These are phyloP conservation scores for Botrytis fabae DNA, from an alignment of 2,329 filamentous ascomycete genomes.

Conservation along the genomic window DNA sequence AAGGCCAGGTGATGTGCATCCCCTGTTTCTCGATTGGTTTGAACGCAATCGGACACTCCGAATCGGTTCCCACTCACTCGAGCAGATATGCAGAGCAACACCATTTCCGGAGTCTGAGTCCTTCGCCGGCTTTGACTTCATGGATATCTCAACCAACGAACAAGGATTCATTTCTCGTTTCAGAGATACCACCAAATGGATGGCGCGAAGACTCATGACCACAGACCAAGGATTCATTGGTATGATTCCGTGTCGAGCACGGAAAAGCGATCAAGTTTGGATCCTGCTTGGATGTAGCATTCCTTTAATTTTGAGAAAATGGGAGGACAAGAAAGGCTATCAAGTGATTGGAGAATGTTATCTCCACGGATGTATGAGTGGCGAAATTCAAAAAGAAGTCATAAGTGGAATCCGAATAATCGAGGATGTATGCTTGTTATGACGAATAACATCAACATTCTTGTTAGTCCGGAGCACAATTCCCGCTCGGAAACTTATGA, in stretches of 20 bases:
- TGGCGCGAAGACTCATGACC: not conserved
- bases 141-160: conserved; percentile 6
- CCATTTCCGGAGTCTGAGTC: not conserved
- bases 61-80: not conserved
- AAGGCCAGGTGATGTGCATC: not conserved
- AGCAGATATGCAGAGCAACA: conserved; percentile 10
- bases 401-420: not conserved
- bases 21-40: conserved; percentile 7
- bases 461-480: conserved; percentile 9
- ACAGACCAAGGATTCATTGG: not conserved
- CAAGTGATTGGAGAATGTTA: conserved; percentile 31
- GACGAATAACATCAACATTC: not conserved
- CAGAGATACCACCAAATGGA: conserved; percentile 8
- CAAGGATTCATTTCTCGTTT: not conserved
- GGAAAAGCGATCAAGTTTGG: conserved; percentile 28
- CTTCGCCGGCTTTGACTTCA: not conserved
- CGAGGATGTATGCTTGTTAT: conserved; percentile 12
- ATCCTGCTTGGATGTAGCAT: conserved; percentile 30
- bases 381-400: conserved; percentile 21
- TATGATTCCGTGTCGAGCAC: conserved; percentile 24
- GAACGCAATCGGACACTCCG: conserved; percentile 3
- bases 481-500: not conserved
- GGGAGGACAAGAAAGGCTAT: conserved; percentile 2
- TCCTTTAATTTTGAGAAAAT: conserved; percentile 27
- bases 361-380: conserved; percentile 30